Evolutionary conservation across 345 rosid species (phyloP), one percentile per base, ranked within the genome.

Genomic region (Aurinia saxatilis): DNA sequence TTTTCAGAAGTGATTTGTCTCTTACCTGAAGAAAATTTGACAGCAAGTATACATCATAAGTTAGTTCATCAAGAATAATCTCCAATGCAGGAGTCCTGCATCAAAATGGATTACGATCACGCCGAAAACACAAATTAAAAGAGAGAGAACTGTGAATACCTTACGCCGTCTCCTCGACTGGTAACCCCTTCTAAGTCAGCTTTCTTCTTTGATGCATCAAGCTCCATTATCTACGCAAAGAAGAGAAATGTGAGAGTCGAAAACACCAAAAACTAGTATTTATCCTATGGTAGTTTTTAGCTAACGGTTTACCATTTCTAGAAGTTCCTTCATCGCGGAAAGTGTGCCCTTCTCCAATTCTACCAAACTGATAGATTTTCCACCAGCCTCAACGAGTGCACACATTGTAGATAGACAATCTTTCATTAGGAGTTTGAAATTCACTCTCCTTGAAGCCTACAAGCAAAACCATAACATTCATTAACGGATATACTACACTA

Each of bases 381-480:
- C 71, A 70, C 30, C 68, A 40, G 64, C 63, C 34, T 75, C 79
- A 61, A 36, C 51, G 50, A 77, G 71, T 47, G 71, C 71, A 77
- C 87, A 83, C 39, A 84, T 49, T 42, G 79, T 48, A 27, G 81
- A 73, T 53, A 90, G 60, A 56, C 84, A 86, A 73, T 84, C 87
- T 76, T 83, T 84, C 75, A 84, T 73, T 21, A 93, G 67, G 64
- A 53, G 51, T 73, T 82, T 90, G 73, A 79, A 84, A 73, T 64
- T 88, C 68, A 84, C 71, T 79, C 60, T 84, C 75, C 96, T 81
- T 50, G 97, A 84, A 54, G 79, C 80, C 99, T 89, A 78, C 47
- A 75, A 58, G 73, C 12, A 1, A 45, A 45, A 36, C 13, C 27
- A 65, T 12, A 44, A 21, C 33, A 34, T 33, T 12, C 33, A 42